Percentiles rank a stretch among this genome's conserved stretches.
phyloP scores from a whole-genome alignment of 2,329 filamentous ascomycete genomes.

The Paramyrothecium roridum region DNA sequence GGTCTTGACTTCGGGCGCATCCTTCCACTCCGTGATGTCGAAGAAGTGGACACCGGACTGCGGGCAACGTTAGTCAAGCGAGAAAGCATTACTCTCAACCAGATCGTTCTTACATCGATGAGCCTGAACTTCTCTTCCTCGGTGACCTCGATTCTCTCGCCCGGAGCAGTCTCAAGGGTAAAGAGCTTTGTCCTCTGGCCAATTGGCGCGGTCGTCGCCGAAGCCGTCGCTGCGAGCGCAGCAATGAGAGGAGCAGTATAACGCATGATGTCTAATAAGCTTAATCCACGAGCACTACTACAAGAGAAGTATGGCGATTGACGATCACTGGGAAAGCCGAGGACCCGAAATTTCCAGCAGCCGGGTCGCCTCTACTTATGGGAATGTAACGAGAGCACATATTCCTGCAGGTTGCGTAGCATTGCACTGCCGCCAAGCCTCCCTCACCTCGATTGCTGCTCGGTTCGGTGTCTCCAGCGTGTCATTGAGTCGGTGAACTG shows the following conservation, averaged over 20 bases:
- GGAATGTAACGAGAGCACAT: neutral
- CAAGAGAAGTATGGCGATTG: neutral
- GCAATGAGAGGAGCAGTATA: constrained; percentile 11
- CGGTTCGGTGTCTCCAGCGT: neutral
- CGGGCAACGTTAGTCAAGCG: neutral
- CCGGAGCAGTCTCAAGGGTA: constrained; percentile 15
- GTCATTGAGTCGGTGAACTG: neutral
- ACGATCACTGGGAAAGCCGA: neutral
- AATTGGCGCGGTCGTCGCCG: constrained; percentile 7
- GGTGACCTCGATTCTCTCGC: constrained; percentile 15
- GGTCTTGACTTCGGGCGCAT: constrained; percentile 3
- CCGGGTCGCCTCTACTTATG: neutral
- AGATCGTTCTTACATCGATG: constrained; percentile 12
- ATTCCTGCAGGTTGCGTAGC: neutral
- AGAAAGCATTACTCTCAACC: too few relatives aligned
- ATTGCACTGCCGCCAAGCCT: neutral
- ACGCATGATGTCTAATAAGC: constrained; percentile 9
- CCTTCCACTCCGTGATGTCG: constrained; percentile 17
- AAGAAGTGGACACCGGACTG: constrained; percentile 18
- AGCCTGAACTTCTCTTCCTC: constrained; percentile 19
- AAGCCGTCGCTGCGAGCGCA: constrained; percentile 11
- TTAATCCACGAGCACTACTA: neutral
- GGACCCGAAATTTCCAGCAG: neutral
- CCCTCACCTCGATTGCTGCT: neutral
- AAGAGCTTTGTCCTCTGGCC: constrained; percentile 11